phyloP scores from a whole-genome alignment of 1,284 basidiomycete genomes.

The Chondrostereum purpureum region DNA sequence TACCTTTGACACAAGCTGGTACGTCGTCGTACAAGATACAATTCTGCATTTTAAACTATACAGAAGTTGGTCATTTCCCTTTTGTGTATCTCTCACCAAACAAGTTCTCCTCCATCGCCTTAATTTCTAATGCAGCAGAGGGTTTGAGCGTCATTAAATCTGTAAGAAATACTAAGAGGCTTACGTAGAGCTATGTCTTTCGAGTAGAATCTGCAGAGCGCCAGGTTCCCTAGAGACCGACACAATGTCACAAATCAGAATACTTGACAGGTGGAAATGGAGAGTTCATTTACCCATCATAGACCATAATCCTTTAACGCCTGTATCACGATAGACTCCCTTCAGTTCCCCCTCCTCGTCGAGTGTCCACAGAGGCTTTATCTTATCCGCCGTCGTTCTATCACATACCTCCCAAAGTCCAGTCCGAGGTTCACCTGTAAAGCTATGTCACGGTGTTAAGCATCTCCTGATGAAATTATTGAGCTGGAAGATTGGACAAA shows the following conservation, averaged over 20 bases:
- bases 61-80: too few species aligned
- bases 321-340: constrained; percentile 42
- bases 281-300: constrained; percentile 38
- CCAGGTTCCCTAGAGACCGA: constrained; percentile 46
- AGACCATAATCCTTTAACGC: constrained; percentile 48
- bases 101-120: constrained; percentile 49
- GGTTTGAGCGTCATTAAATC: not conserved
- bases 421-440: constrained; percentile 25
- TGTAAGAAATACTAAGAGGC: constrained; percentile 21
- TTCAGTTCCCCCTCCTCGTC: constrained; percentile 52
- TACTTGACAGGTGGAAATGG: not conserved
- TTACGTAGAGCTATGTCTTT: constrained; percentile 55
- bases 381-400: constrained; percentile 37
- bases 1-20: too few species aligned
- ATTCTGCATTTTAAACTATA: too few species aligned
- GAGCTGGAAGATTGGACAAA: constrained; percentile 14
- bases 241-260: too few species aligned
- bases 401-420: constrained; percentile 30
- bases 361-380: constrained; percentile 47
- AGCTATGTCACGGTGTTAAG: not conserved
- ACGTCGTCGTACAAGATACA: too few species aligned
- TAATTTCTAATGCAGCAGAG: constrained; percentile 45
- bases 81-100: constrained; percentile 39
- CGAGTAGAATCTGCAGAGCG: constrained; percentile 47
- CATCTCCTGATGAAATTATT: not conserved